phyloP scores from a whole-genome alignment of 2,329 filamentous ascomycete genomes.

The Cytospora mali region DNA sequence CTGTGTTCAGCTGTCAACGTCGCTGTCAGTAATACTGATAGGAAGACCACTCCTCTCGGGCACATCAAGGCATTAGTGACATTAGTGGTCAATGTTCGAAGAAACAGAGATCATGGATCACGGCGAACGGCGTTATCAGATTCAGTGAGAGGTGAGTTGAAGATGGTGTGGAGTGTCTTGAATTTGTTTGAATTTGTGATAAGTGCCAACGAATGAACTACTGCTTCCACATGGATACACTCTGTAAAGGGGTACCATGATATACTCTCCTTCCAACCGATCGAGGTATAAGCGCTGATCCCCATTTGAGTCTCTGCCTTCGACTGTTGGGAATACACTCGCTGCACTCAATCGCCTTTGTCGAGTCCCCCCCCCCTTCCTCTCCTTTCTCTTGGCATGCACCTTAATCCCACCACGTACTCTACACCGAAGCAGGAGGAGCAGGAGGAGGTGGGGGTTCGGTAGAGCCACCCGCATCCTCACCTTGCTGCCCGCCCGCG shows the following conservation, averaged over 20 bases:
- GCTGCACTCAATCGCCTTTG: not conserved
- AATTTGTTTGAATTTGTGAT: slow-evolving; percentile 6
- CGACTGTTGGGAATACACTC: slow-evolving; percentile 2
- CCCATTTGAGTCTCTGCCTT: not conserved
- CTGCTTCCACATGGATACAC: slow-evolving; percentile 14
- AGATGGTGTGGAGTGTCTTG: slow-evolving; percentile 3
- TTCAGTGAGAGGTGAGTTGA: not conserved
- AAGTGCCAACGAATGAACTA: slow-evolving; percentile 9
- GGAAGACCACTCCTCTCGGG: not conserved
- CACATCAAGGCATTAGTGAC: not conserved
- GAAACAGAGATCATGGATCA: not conserved
- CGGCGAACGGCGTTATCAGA: not conserved
- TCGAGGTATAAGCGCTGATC: not conserved
- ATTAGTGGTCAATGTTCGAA: no score
- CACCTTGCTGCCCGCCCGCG: slow-evolving; percentile 19
- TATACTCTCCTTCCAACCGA: not conserved
- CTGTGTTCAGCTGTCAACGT: not conserved
- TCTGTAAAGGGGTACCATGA: slow-evolving; percentile 16
- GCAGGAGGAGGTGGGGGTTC: slow-evolving; percentile 16
- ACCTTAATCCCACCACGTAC: not conserved
- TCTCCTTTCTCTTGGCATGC: not conserved
- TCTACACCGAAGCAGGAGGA: slow-evolving; percentile 23
- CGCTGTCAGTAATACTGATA: not conserved
- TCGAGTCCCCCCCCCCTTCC: not conserved
- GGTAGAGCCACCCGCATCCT: slow-evolving; percentile 18